Percentiles rank a stretch among this genome's conserved stretches.
Evolutionary conservation across 345 rosid species (phyloP).

Genomic region (Populus tremula): DNA sequence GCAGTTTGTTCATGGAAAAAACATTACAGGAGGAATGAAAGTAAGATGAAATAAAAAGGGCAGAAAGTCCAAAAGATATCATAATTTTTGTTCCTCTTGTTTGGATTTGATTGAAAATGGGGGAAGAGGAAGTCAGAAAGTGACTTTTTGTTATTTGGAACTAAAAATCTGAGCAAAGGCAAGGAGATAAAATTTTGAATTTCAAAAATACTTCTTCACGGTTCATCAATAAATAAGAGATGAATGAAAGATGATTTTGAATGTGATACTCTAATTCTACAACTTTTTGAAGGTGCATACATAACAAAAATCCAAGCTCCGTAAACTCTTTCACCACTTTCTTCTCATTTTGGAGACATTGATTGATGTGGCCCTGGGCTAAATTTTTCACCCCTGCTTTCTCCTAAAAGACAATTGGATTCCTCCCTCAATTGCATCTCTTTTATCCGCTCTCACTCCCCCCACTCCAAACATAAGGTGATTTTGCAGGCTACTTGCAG

Average conservation of each 20-base stretch:
- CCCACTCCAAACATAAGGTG: not conserved
- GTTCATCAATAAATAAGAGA: not conserved
- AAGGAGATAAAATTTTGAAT: not conserved
- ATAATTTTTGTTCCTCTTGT: not conserved
- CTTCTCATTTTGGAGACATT: not conserved
- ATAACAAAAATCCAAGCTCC: not conserved
- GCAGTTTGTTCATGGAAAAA: not conserved
- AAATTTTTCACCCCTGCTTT: not conserved
- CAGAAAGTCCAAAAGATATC: not conserved
- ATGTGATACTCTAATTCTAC: not conserved
- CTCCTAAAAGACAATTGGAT: not conserved
- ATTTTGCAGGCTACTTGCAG: not conserved
- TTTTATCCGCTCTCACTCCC: not conserved
- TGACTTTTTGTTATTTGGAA: not conserved
- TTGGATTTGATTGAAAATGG: not conserved
- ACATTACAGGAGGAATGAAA: not conserved
- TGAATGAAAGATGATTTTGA: not conserved
- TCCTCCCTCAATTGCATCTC: not conserved
- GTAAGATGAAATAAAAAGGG: not conserved
- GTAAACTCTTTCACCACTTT: not conserved
- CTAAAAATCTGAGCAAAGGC: no score
- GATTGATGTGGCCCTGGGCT: not conserved
- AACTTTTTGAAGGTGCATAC: not conserved
- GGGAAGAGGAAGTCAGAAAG: not conserved
- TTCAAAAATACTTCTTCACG: not conserved